These are phyloP conservation scores for Durusdinium trenchii DNA, from an alignment of 73 alveolate genomes.

Conservation along the genomic window DNA sequence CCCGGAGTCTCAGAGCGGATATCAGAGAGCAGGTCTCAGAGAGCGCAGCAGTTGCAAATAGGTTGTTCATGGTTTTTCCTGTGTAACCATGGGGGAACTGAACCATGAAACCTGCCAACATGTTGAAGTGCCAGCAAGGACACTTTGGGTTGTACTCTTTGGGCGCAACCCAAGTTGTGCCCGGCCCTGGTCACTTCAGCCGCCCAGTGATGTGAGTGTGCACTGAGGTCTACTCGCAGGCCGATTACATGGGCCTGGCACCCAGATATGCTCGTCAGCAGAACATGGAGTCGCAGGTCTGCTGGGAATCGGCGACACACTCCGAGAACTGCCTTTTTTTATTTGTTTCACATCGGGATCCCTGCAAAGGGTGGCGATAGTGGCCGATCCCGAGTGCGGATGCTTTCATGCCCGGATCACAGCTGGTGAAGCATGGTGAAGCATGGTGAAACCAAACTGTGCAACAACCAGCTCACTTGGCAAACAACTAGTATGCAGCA, in stretches of 20 bases:
- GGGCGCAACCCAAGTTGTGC: not conserved
- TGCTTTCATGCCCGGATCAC: not conserved
- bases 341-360: too few relatives aligned
- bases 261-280: not conserved
- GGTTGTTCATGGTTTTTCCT: not conserved
- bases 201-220: not conserved
- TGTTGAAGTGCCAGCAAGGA: not conserved
- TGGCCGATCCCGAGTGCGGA: not conserved
- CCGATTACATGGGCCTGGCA: conserved; percentile 48
- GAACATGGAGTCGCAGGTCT: too few relatives aligned
- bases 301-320: too few relatives aligned
- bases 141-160: not conserved
- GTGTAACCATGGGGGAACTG: too few relatives aligned
- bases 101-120: too few relatives aligned
- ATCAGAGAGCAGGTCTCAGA: too few relatives aligned
- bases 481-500: not conserved
- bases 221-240: conserved; percentile 68
- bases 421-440: not conserved
- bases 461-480: not conserved
- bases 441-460: not conserved
- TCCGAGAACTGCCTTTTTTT: too few relatives aligned
- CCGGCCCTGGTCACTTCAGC: not conserved
- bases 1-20: not conserved
- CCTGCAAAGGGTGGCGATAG: too few relatives aligned
- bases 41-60: too few relatives aligned